These are phyloP conservation scores for Boletus rufocinnamomeus DNA, from an alignment of 768 basidiomycete genomes.

Conservation along the genomic window DNA sequence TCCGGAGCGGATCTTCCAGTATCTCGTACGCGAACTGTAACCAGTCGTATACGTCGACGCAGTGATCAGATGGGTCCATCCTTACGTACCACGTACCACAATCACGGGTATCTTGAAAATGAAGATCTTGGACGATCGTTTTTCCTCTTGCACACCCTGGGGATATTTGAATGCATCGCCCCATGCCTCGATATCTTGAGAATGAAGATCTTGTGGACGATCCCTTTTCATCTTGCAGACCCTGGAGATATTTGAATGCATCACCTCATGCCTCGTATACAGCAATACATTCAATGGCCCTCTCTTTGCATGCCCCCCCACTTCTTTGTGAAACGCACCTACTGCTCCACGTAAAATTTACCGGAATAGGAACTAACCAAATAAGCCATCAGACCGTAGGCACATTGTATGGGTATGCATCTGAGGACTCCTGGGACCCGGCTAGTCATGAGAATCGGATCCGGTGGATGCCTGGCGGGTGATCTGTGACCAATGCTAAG, in stretches of 20 bases:
- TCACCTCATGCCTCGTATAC: neutral
- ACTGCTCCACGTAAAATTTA: neutral
- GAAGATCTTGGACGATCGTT: neutral
- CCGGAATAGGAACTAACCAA: neutral
- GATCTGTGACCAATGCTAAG: too few species aligned
- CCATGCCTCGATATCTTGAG: neutral
- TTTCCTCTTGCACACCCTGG: neutral
- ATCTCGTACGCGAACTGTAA: slow-evolving; percentile 60
- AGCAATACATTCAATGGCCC: neutral
- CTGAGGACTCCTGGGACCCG: neutral
- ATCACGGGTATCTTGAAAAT: too few species aligned
- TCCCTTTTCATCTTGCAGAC: neutral
- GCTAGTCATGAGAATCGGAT: neutral
- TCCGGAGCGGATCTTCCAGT: slow-evolving; percentile 65
- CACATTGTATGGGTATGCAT: neutral
- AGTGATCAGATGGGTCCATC: slow-evolving; percentile 22
- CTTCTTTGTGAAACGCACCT: neutral
- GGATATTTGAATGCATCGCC: neutral
- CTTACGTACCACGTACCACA: neutral
- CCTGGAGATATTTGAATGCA: too few species aligned
- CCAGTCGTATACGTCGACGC: slow-evolving; percentile 62
- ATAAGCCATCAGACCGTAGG: too few species aligned
- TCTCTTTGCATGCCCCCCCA: neutral
- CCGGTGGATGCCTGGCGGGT: too few species aligned
- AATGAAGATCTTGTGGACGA: neutral